Base-by-base conservation (phyloP, 306 rosid species). In the Cajanus cajan region DNA sequence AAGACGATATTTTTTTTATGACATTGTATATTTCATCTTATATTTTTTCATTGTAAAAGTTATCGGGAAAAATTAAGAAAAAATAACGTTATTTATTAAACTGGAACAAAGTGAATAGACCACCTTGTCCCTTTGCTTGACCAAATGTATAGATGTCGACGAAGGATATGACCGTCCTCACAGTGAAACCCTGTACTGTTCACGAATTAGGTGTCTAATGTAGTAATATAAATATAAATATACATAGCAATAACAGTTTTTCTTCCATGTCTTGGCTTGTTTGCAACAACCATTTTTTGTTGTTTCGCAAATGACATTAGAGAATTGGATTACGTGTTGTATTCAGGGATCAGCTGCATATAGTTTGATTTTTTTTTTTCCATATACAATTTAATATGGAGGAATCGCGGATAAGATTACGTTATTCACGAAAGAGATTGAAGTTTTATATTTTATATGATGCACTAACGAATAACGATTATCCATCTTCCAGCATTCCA, bases 141-240 rank as follows among this genome's bases (percentile, higher is more conserved):
- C 47, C 18, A 5, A 24, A 9, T 48, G 0, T 40, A 50, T 16
- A 5, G 0, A 41, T 25, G 5, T 50, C 12, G 8, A 50, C 68
- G 7, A 31, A 72, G 79, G 80, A 65, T n/a, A 73, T 43, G 51
- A 48, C 73, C 25, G 58, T 78, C 73, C 68, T 55, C 68, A 9
- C 37, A 0, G 7, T 55, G 64, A 15, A 51, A 22, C 25, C 34
- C 8, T 63, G 21, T 18, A 7, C 12, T 45, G 44, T 63, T 51
- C 22, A 63, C 24, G 15, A 55, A 24, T 22, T 57, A 24, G 63
- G 36, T 57, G 63, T 4, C 34, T 57, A 13, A 70, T 51, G 13
- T 51, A 51, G 59, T 8, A 18, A 7, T 7, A 37, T n/a, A n/a
- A n/a, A n/a, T n/a, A n/a, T n/a, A n/a, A n/a, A n/a, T n/a, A n/a